These are phyloP conservation scores for Cyathus striatus DNA, from an alignment of 768 basidiomycete genomes.

Conservation along the genomic window DNA sequence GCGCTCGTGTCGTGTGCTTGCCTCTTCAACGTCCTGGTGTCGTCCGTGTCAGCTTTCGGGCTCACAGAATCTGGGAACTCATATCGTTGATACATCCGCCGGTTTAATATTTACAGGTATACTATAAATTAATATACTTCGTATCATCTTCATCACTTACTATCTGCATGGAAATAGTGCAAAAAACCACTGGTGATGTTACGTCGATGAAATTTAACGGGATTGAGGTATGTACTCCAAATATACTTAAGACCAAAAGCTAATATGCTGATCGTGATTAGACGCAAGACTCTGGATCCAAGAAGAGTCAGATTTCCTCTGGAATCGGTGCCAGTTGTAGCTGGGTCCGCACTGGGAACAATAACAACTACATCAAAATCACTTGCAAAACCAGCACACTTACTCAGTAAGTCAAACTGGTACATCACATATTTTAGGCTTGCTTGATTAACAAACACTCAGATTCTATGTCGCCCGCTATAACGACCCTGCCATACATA, in stretches of 20 bases:
- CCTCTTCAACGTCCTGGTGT: background rate
- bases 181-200: slow-evolving; percentile 25
- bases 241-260: background rate
- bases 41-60: slow-evolving; percentile 15
- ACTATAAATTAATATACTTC: background rate
- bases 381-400: slow-evolving; percentile 28
- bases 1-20: background rate
- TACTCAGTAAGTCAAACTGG: slow-evolving; percentile 21
- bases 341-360: slow-evolving; percentile 19
- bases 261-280: slow-evolving; percentile 1
- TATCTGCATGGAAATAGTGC: slow-evolving; percentile 11
- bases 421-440: background rate
- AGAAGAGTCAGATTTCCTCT: slow-evolving; percentile 25
- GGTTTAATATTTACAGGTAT: slow-evolving; percentile 28
- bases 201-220: slow-evolving; percentile 30
- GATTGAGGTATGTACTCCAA: slow-evolving; percentile 15
- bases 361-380: slow-evolving; percentile 29
- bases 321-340: slow-evolving; percentile 26
- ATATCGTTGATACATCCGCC: slow-evolving; percentile 22
- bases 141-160: background rate
- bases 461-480: slow-evolving; percentile 29
- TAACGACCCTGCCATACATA: slow-evolving; percentile 30
- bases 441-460: background rate
- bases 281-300: slow-evolving; percentile 22
- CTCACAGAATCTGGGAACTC: slow-evolving; percentile 23